A percentile compares a stretch with the other conserved stretches of the same genome.
Evolutionary conservation across 1,139 yeast species (phyloP).

Genomic region (Debaryomyces robertsiae): DNA sequence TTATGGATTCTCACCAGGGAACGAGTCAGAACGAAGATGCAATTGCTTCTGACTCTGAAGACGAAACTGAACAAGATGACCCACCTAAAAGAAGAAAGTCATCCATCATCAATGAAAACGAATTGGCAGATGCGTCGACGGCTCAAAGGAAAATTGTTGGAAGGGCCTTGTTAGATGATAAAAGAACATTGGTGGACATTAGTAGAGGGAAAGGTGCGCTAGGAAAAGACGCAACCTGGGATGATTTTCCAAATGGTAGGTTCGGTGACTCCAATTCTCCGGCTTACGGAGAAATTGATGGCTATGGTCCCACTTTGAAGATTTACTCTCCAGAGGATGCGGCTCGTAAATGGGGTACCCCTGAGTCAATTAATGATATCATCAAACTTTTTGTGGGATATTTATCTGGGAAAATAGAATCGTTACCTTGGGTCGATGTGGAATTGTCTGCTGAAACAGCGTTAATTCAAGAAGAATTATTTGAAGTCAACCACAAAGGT

Average conservation of each 20-base stretch:
- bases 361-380: conserved; percentile 64
- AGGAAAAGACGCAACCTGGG: conserved; percentile 97
- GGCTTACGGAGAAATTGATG: conserved; percentile 96
- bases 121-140: conserved; percentile 36
- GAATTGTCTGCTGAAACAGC: conserved; percentile 89
- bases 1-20: conserved; percentile 22
- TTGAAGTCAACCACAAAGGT: conserved; percentile 72
- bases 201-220: conserved; percentile 83
- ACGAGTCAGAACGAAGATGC: conserved; percentile 30
- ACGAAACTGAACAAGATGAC: conserved; percentile 15
- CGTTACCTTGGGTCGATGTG: conserved; percentile 90
- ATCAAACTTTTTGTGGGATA: conserved; percentile 71
- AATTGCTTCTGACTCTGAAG: conserved; percentile 38
- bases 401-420: conserved; percentile 71
- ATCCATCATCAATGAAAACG: conserved; percentile 49
- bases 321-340: conserved; percentile 70
- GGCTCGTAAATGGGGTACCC: conserved; percentile 79
- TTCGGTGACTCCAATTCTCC: conserved; percentile 98
- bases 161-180: conserved; percentile 33
- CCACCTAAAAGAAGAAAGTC: conserved; percentile 41
- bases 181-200: conserved; percentile 67
- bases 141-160: conserved; percentile 28
- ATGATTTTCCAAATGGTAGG: conserved; percentile 96
- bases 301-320: conserved; percentile 91
- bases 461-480: conserved; percentile 85